Conservation (phyloP, 768 basidiomycete species). For the Myochromella boudieri region DNA sequence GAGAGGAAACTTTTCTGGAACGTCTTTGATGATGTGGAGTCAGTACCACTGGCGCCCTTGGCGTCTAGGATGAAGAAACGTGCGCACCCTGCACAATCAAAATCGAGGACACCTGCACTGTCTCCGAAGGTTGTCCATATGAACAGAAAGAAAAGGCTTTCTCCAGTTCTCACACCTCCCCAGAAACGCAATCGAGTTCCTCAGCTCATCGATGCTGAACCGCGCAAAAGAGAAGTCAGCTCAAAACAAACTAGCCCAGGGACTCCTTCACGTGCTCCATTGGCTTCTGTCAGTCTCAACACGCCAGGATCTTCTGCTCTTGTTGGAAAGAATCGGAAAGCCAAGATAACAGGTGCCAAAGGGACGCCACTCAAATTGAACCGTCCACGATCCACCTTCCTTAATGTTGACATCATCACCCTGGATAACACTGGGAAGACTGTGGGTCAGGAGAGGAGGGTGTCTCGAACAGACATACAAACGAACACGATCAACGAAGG, state of each 20-base stretch:
- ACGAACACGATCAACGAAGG: constrained; percentile 28
- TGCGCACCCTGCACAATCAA: constrained; percentile 36
- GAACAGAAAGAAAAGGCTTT: constrained; percentile 38
- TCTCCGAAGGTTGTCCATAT: constrained; percentile 34
- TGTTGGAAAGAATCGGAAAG: constrained; percentile 21
- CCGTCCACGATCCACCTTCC: constrained; percentile 43
- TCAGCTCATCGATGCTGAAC: constrained; percentile 29
- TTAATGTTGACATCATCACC: constrained; percentile 68
- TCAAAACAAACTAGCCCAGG: constrained; percentile 13
- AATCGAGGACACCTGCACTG: constrained; percentile 32
- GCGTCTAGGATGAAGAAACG: constrained; percentile 48
- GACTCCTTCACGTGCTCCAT: constrained; percentile 31
- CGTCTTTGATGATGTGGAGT: constrained; percentile 46
- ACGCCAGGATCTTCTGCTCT: constrained; percentile 37
- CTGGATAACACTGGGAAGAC: constrained; percentile 60
- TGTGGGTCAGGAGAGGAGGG: constrained; percentile 60
- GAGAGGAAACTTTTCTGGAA: constrained; percentile 28
- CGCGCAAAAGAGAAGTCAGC: constrained; percentile 2
- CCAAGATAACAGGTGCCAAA: constrained; percentile 23
- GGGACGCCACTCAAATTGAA: constrained; percentile 30
- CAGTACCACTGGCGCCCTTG: constrained; percentile 35
- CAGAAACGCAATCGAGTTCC: constrained; percentile 28
- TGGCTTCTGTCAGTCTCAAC: constrained; percentile 31
- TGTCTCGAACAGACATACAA: constrained; percentile 45
- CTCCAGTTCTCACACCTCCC: constrained; percentile 33